phyloP scores from a whole-genome alignment of 345 rosid genomes.

The Citropsis articulata region DNA sequence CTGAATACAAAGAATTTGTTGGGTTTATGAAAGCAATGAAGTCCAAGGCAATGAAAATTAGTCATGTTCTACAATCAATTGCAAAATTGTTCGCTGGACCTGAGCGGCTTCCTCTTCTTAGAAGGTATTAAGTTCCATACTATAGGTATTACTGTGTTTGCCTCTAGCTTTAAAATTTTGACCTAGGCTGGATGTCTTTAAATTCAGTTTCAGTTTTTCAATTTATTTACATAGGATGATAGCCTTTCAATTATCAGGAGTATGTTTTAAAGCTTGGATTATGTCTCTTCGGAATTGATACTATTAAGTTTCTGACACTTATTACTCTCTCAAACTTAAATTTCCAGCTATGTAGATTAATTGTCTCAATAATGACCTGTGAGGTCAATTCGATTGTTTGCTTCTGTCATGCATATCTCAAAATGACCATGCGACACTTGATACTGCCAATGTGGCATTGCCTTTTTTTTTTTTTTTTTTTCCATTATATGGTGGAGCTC shows the following conservation, averaged over 20 bases:
- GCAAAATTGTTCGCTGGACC: slow-evolving; percentile 62
- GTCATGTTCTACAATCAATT: slow-evolving; percentile 57
- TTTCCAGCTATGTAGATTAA: not conserved
- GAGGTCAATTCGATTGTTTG: not conserved
- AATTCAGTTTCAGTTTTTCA: not conserved
- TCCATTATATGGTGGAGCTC: not conserved
- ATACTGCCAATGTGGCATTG: not conserved
- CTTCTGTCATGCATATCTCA: slow-evolving; percentile 6
- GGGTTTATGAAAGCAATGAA: slow-evolving; percentile 83
- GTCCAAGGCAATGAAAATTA: slow-evolving; percentile 65
- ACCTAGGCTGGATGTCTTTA: not conserved
- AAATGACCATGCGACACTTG: not conserved
- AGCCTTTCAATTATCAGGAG: slow-evolving; percentile 3
- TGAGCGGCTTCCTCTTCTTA: slow-evolving; percentile 66
- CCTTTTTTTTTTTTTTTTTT: too few relatives aligned
- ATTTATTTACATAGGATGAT: not conserved
- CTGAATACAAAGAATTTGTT: slow-evolving; percentile 81
- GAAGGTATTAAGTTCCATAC: slow-evolving; percentile 41
- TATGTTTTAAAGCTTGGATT: not conserved
- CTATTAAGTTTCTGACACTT: not conserved
- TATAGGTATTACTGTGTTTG: not conserved
- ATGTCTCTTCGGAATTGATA: not conserved
- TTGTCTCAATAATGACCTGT: not conserved
- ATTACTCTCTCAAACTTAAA: not conserved
- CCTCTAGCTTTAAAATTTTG: not conserved